Base-by-base conservation (phyloP, 2,329 filamentous ascomycete genomes). In the Acephala macrosclerotiorum region DNA sequence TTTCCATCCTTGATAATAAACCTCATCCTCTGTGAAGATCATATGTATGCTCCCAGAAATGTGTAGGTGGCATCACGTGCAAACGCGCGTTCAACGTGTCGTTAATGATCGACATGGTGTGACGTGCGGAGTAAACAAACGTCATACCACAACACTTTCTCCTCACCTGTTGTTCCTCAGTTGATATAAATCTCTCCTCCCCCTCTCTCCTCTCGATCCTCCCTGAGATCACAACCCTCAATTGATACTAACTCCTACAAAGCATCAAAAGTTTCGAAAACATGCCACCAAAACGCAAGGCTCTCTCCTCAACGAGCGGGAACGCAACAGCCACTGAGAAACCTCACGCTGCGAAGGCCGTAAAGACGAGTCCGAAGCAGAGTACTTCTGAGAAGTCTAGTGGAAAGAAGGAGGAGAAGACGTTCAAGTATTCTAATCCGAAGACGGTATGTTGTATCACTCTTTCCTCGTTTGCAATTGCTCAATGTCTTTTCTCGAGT, bases 211-310 rank as follows among this genome's bases (percentile, higher is more conserved):
- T 33, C 29, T 9, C 29, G 29, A 33, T 33, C 29, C 29, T 33
- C 29, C 29, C 9, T 33, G 4, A 33, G 29, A 33, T 33, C 29
- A 33, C 4, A 33, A 9, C 9, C 29, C 29, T 33, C 29, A 33
- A 33, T 33, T 33, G 29, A 33, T 5, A 33, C 29, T 9, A 33
- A n/a, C n/a, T n/a, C n/a, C n/a, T n/a, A n/a, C n/a, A n/a, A n/a
- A n/a, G n/a, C n/a, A n/a, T n/a, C n/a, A n/a, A n/a, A n/a, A 33
- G 29, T 9, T 33, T 4, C 29, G 9, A 4, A 16, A 57, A 26
- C 29, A 67, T 67, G 62, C 62, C 66, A 26, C 62, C 66, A 35
- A 67, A 65, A 57, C 66, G 66, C 36, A 65, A 67, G 61, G 63
- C 62, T 42, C 38, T 63, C n/a, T 45, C 63, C 12, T 49, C 63